Conservation (phyloP, 306 rosid genomes). For the Comarum palustre region DNA sequence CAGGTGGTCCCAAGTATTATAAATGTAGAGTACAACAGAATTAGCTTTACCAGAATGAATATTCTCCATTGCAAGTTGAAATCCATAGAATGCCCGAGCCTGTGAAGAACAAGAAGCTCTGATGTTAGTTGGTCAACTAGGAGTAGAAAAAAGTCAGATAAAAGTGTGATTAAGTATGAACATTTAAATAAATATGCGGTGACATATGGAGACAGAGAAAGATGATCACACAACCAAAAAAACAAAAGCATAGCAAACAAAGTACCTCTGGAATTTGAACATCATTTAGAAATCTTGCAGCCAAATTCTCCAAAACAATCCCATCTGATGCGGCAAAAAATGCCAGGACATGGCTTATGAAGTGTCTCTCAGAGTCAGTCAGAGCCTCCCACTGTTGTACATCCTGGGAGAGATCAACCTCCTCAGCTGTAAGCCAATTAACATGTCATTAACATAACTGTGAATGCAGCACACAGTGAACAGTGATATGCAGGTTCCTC, state of each 20-base stretch:
- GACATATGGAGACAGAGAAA: not conserved
- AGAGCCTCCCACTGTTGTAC: conserved; percentile 65
- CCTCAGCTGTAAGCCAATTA: conserved; percentile 66
- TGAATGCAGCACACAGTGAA: not conserved
- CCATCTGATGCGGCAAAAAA: conserved; percentile 97
- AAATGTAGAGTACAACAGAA: conserved; percentile 17
- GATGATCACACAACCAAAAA: not conserved
- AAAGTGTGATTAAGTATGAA: not conserved
- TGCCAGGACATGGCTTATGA: conserved; percentile 70
- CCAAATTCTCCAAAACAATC: conserved; percentile 84
- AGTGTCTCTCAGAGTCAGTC: conserved; percentile 76
- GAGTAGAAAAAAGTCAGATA: conserved; percentile 3
- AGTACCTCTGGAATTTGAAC: conserved; percentile 84
- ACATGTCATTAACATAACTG: conserved; percentile 23
- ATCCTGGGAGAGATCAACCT: conserved; percentile 81
- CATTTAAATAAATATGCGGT: not conserved
- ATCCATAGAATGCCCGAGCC: conserved; percentile 94
- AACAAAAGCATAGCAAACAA: not conserved
- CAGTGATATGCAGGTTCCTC: not conserved
- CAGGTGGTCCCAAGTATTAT: conserved; percentile 24
- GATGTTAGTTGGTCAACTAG: conserved; percentile 28
- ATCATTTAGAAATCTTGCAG: conserved; percentile 76
- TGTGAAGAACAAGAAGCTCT: conserved; percentile 27
- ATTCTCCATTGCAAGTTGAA: conserved; percentile 94
- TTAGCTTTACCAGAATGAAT: conserved; percentile 73